Evolutionary conservation across 306 rosid genomes (phyloP).

Genomic region (Trichosanthes truncata): DNA sequence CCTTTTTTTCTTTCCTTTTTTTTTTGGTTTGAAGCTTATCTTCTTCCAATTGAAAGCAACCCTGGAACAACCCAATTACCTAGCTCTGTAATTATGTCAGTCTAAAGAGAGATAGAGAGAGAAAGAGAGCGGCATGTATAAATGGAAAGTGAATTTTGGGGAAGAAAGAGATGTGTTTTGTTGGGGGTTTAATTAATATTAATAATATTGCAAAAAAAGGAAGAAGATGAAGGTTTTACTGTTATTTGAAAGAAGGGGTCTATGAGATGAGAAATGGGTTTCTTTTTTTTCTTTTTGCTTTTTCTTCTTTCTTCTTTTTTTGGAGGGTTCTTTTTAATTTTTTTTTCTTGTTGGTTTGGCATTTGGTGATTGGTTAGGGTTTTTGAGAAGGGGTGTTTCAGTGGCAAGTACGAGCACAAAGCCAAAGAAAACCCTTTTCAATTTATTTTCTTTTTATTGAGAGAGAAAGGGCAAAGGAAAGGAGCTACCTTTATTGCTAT

Average conservation of each 20-base stretch:
- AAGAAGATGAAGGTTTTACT: background rate
- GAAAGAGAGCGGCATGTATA: conserved; percentile 51
- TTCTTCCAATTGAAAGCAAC: conserved; percentile 4
- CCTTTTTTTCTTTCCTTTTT: background rate
- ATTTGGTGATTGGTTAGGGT: conserved; percentile 42
- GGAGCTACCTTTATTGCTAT: background rate
- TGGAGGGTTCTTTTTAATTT: too few relatives aligned
- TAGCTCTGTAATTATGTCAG: background rate
- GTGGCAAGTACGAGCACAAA: background rate
- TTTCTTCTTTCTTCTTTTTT: too few relatives aligned
- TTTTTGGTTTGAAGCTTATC: background rate
- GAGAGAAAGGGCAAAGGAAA: conserved; percentile 4
- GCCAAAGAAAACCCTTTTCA: background rate
- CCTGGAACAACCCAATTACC: conserved; percentile 7
- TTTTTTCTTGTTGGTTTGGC: conserved; percentile 19
- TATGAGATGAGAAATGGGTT: background rate
- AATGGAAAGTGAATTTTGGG: conserved; percentile 46
- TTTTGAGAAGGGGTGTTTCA: conserved; percentile 10
- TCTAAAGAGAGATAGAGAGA: background rate
- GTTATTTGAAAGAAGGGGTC: background rate
- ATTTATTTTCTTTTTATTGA: background rate
- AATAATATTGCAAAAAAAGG: background rate
- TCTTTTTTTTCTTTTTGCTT: too few relatives aligned
- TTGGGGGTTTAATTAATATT: background rate
- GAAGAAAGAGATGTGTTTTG: background rate